These are phyloP conservation scores for Boletus mariae DNA, from an alignment of 1,284 basidiomycete species.

Conservation along the genomic window DNA sequence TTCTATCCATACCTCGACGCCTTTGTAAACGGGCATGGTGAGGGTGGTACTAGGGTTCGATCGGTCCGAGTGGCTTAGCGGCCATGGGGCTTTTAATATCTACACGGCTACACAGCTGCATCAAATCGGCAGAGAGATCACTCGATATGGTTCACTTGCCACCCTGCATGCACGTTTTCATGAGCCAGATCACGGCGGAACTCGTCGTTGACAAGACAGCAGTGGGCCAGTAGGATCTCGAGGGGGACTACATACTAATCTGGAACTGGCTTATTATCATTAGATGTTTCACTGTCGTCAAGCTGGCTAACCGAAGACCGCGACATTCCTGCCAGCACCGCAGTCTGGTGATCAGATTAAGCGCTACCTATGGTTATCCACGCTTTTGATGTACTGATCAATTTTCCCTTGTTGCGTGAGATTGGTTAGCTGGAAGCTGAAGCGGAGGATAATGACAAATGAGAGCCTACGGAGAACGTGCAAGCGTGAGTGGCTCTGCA, in stretches of 20 bases:
- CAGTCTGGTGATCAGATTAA: neutral
- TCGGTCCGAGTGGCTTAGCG: neutral
- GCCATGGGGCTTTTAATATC: slow-evolving; percentile 3
- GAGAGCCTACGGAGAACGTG: no score
- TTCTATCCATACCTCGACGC: slow-evolving; percentile 19
- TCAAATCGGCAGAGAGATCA: slow-evolving; percentile 1
- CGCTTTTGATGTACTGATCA: neutral
- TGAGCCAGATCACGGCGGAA: neutral
- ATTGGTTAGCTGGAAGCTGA: neutral
- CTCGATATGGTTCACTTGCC: slow-evolving; percentile 1
- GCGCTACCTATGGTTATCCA: no score
- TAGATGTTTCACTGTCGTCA: neutral
- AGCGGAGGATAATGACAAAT: neutral
- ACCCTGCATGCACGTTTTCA: neutral
- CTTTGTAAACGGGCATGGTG: slow-evolving; percentile 16
- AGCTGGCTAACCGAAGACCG: neutral
- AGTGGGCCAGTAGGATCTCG: no score
- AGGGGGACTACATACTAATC: no score
- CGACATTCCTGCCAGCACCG: no score
- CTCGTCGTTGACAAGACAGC: neutral
- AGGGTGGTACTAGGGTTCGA: neutral
- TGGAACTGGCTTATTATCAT: neutral
- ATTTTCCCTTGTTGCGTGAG: no score
- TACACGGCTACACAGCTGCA: neutral
- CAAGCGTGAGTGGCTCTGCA: neutral